Evolutionary conservation across 768 basidiomycete species (phyloP), one percentile per base, ranked within the genome.

Genomic region (Mycena latifolia): DNA sequence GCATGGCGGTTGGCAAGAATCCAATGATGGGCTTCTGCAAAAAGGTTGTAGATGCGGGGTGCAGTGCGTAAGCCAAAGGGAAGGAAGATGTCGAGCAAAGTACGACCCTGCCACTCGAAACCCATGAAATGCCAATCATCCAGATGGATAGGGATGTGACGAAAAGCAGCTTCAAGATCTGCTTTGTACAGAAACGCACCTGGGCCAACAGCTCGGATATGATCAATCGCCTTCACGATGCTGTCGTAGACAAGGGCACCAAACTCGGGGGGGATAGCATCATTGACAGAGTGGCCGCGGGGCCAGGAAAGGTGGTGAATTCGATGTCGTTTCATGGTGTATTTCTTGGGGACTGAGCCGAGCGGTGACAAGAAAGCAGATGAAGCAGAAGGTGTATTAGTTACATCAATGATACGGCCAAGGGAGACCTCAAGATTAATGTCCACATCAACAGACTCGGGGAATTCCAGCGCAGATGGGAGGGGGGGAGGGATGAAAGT

Each of bases 1-100:
- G 47, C 55, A 24, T 72, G 18, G 61, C 37, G 46, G 24, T 24
- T 27, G 3, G 9, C 15, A 12, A 60, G 58, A 10, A 60, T 51
- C 58, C 58, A 60, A 20, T 60, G 58, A 22, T 60, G 58, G 7
- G 58, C 58, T 29, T 60, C 58, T 8, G 47, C 58, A 51, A 60
- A 60, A 25, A 27, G 53, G 33, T 72, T 73, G 55, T 74, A 73
- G 22, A 73, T 61, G 37, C 71, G 71, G 8, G 74, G 74, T 0
- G 69, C 75, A 22, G 72, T 67, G 15, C 69, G 57, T 17, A 73
- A 25, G 5, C 74, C 72, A 50, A 75, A 75, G 0, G 62, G 54
- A 24, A 75, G 69, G n/a, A 71, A 62, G 15, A 67, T 57, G 51
- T 72, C 72, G 31, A 63, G 52, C 45, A 67, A 71, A 51, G 56